phyloP scores from a whole-genome alignment of 495 filamentous ascomycete genomes.

The Aspergillus sparsus region DNA sequence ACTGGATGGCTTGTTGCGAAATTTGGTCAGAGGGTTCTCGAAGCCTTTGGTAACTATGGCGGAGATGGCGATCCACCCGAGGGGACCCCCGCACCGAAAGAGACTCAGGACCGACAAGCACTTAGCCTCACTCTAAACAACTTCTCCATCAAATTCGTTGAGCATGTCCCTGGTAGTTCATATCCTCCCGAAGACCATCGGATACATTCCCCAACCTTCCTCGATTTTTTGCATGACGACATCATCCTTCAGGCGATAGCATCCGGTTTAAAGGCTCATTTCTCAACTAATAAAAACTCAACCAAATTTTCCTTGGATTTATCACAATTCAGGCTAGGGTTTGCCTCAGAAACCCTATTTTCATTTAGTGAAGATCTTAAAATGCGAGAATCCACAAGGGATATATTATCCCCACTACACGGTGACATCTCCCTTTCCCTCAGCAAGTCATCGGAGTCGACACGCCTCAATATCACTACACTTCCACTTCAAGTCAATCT shows the following conservation, averaged over 20 bases:
- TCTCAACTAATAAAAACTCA: constrained; percentile 24
- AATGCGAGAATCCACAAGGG: constrained; percentile 71
- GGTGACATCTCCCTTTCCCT: constrained; percentile 67
- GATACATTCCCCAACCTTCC: constrained; percentile 24
- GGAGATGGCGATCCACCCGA: constrained; percentile 15
- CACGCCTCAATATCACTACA: constrained; percentile 73
- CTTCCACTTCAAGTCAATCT: constrained; percentile 75
- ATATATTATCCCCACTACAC: constrained; percentile 57
- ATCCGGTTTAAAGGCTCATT: constrained; percentile 31
- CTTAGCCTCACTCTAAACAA: constrained; percentile 55
- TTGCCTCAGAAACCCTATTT: constrained; percentile 69
- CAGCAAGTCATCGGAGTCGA: constrained; percentile 49
- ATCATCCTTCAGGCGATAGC: constrained; percentile 36
- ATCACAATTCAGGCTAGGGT: constrained; percentile 71
- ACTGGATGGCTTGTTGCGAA: constrained; percentile 66
- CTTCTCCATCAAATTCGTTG: constrained; percentile 64
- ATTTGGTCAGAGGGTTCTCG: constrained; percentile 55
- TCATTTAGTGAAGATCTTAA: constrained; percentile 67
- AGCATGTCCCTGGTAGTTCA: constrained; percentile 54
- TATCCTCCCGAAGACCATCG: constrained; percentile 24
- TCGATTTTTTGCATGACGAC: constrained; percentile 34
- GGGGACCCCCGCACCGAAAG: constrained; percentile 19
- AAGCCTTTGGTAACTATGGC: constrained; percentile 35
- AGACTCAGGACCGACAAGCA: constrained; percentile 33
- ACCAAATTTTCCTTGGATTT: constrained; percentile 42